Conservation (phyloP, 2,329 filamentous ascomycete genomes). For the Colletotrichum tropicale region DNA sequence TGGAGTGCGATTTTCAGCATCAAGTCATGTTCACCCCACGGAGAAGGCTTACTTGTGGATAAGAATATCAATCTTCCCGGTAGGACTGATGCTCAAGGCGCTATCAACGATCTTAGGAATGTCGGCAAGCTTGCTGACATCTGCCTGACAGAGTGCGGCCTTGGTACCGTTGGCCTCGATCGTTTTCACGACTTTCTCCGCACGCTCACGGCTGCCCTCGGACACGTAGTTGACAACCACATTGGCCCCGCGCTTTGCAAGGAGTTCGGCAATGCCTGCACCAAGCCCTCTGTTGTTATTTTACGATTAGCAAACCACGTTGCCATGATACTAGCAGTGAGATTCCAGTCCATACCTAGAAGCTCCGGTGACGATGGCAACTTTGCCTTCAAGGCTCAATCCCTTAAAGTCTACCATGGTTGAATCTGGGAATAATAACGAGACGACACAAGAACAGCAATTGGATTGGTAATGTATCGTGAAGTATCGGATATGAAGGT, state of each 20-base stretch:
- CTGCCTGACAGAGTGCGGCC: constrained; percentile 18
- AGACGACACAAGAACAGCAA: background rate
- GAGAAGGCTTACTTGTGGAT: constrained; percentile 23
- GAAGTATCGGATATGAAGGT: background rate
- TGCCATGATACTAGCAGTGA: background rate
- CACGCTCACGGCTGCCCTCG: constrained; percentile 19
- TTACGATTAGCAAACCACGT: background rate
- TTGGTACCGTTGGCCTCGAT: constrained; percentile 22
- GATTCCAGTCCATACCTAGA: constrained; percentile 11
- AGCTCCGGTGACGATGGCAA: background rate
- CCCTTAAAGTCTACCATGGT: constrained; percentile 20
- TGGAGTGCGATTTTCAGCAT: background rate
- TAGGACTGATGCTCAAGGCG: constrained; percentile 22
- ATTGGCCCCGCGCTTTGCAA: constrained; percentile 61
- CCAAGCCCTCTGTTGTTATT: constrained; percentile 44
- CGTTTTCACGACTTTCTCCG: constrained; percentile 19
- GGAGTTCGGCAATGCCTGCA: constrained; percentile 66
- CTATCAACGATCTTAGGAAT: constrained; percentile 22
- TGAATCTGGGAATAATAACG: background rate
- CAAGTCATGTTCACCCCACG: background rate
- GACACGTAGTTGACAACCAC: constrained; percentile 25
- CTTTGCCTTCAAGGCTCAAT: constrained; percentile 26
- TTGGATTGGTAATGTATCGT: background rate
- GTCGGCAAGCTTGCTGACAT: constrained; percentile 19
- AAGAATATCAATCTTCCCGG: constrained; percentile 28